Evolutionary conservation across 805 yeast genomes (phyloP).

Genomic region (Ogataea salicorniae): DNA sequence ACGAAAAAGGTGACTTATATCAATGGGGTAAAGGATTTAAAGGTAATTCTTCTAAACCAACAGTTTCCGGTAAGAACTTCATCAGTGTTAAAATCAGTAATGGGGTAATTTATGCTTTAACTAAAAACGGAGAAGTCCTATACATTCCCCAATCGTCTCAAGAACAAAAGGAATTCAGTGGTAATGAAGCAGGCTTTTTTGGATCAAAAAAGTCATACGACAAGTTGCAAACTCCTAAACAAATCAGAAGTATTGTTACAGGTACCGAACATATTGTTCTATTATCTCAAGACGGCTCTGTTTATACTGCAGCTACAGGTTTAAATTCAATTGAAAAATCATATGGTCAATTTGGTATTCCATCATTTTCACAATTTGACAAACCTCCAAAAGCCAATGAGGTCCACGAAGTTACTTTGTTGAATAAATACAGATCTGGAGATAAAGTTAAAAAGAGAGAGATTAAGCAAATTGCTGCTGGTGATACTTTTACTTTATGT

Average conservation of each 20-base stretch:
- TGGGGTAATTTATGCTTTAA: constrained; percentile 47
- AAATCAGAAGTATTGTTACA: constrained; percentile 37
- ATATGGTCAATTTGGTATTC: constrained; percentile 82
- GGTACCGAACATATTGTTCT: constrained; percentile 72
- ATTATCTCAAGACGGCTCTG: constrained; percentile 52
- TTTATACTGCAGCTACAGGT: constrained; percentile 62
- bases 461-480: constrained; percentile 63
- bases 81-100: constrained; percentile 44
- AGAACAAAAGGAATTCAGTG: constrained; percentile 14
- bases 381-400: constrained; percentile 43
- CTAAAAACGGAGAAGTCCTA: constrained; percentile 40
- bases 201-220: constrained; percentile 12
- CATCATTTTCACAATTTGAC: constrained; percentile 62
- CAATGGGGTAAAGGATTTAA: constrained; percentile 57
- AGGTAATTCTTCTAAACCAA: constrained; percentile 23
- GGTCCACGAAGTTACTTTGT: constrained; percentile 50
- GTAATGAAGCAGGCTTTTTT: constrained; percentile 11
- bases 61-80: constrained; percentile 45
- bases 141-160: constrained; percentile 29
- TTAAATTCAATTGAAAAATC: constrained; percentile 36
- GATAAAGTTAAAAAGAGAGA: constrained; percentile 33
- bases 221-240: constrained; percentile 12
- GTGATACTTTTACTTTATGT: constrained; percentile 67
- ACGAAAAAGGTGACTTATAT: constrained; percentile 63
- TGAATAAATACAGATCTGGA: constrained; percentile 41